phyloP scores from a whole-genome alignment of 169 alveolate genomes.

The Eimeria sp. region DNA sequence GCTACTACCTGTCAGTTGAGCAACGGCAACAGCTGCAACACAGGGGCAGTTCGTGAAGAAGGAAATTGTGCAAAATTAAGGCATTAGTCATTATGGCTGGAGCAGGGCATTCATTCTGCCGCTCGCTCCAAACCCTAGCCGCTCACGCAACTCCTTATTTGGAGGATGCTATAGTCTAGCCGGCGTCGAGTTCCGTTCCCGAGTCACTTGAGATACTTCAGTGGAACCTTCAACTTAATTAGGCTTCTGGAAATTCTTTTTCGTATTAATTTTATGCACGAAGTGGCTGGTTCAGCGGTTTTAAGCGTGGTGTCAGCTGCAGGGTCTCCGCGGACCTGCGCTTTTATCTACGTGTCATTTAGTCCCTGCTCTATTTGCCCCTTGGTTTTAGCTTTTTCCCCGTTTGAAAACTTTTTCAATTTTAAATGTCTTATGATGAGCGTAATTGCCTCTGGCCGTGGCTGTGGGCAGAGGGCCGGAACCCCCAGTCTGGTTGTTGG shows the following conservation, averaged over 20 bases:
- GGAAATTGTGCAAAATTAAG: neutral
- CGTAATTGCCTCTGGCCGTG: conserved; percentile 12
- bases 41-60: neutral
- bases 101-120: neutral
- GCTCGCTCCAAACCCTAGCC: neutral
- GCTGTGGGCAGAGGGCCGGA: conserved; percentile 29
- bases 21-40: neutral
- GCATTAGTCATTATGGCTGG: neutral
- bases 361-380: neutral
- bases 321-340: neutral
- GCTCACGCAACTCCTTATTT: neutral
- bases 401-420: too few relatives aligned
- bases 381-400: too few relatives aligned
- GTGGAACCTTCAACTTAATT: neutral
- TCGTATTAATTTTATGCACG: neutral
- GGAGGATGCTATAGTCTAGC: neutral
- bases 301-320: neutral
- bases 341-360: neutral
- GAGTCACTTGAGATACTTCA: neutral
- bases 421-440: neutral
- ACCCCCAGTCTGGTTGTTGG: conserved; percentile 17
- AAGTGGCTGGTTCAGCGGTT: neutral
- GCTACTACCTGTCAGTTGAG: neutral
- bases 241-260: neutral
- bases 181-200: neutral